Conservation (phyloP, 257 asterid genomes). For the Plantago elongata region DNA sequence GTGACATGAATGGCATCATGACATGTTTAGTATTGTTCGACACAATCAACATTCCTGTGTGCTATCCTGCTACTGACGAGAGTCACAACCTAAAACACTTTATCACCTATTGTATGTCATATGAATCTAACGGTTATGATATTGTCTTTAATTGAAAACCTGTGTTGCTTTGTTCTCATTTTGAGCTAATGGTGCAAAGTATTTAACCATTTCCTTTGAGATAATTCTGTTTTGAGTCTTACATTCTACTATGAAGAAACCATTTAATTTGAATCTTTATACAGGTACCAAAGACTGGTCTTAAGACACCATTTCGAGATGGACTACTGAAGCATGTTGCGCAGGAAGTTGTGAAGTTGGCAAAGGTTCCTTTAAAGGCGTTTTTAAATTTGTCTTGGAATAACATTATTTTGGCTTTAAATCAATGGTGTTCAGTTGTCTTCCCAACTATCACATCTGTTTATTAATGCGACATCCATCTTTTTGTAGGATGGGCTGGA, state of each 20-base stretch:
- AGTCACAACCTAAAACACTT: no score
- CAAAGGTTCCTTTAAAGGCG: slow-evolving; percentile 37
- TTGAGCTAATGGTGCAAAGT: neutral
- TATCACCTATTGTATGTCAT: no score
- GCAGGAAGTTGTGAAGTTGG: slow-evolving; percentile 78
- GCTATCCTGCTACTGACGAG: no score
- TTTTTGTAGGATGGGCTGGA: slow-evolving; percentile 78
- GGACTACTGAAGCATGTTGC: slow-evolving; percentile 96
- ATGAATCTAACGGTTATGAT: no score
- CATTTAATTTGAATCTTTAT: slow-evolving; percentile 23
- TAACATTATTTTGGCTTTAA: neutral
- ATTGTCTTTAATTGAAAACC: neutral
- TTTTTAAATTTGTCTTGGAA: neutral
- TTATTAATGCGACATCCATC: slow-evolving; percentile 15
- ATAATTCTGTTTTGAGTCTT: no score
- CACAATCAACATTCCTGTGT: no score
- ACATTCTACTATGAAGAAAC: neutral
- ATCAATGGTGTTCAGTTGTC: neutral
- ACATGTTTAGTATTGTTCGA: no score
- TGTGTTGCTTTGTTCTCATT: slow-evolving; percentile 6
- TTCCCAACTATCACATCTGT: slow-evolving; percentile 1
- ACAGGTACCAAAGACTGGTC: slow-evolving; percentile 73
- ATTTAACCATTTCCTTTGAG: neutral
- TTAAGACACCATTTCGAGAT: slow-evolving; percentile 95
- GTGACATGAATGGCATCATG: no score